Conservation (phyloP, 371 early-diverging fungal species). For the Nematocida ausubeli region DNA sequence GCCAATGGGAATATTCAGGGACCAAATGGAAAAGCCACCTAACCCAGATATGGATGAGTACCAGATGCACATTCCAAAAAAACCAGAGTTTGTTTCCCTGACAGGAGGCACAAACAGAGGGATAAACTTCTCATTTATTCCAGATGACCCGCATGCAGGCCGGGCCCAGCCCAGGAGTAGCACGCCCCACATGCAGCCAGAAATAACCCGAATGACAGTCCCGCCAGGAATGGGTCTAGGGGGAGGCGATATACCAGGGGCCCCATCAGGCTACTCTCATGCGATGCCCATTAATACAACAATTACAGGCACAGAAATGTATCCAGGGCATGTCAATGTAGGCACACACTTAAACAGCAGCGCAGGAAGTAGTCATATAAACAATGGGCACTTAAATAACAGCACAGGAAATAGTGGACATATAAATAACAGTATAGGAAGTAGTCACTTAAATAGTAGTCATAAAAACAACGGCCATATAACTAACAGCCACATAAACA, state of each 20-base stretch:
- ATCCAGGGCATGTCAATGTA: background rate
- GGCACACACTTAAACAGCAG: too few relatives aligned
- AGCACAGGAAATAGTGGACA: too few relatives aligned
- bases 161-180: background rate
- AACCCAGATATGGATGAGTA: conserved; percentile 1
- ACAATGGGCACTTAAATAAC: background rate
- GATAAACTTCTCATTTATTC: conserved; percentile 12
- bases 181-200: background rate
- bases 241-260: background rate
- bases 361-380: background rate
- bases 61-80: background rate
- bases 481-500: background rate
- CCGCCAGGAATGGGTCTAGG: background rate
- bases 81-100: conserved; percentile 16
- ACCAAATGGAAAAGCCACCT: background rate
- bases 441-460: too few relatives aligned
- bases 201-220: background rate
- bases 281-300: background rate
- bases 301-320: background rate
- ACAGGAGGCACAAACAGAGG: background rate
- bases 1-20: conserved; percentile 9
- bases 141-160: background rate
- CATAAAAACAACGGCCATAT: background rate
- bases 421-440: too few relatives aligned
- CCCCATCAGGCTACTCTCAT: background rate